Evolutionary conservation across 352 stramenopile species (phyloP).

Genomic region (Thalassiosira hispida): DNA sequence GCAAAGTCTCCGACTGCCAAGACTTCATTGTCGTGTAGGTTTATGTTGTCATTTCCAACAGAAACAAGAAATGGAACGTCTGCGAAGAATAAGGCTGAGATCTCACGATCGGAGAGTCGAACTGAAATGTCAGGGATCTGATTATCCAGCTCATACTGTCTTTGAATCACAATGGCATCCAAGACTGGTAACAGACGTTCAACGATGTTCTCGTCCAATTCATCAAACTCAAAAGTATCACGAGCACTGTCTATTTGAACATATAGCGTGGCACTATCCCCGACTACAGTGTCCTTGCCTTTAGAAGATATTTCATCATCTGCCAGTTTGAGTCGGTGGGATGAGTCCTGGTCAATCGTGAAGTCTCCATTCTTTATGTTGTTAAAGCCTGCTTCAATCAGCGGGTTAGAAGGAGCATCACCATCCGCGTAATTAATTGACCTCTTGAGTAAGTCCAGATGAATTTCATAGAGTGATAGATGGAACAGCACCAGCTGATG

Average conservation of each 20-base stretch:
- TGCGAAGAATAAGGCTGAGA: conserved; percentile 1
- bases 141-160: conserved; percentile 11
- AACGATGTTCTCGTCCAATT: background rate
- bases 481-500: conserved; percentile 17
- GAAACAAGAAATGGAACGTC: conserved; percentile 29
- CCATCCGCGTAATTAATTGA: background rate
- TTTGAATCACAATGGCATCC: conserved; percentile 4
- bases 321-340: conserved; percentile 27
- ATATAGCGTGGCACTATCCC: conserved; percentile 32
- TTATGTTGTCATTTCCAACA: conserved; percentile 38
- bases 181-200: background rate
- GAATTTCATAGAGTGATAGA: conserved; percentile 38
- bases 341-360: conserved; percentile 5
- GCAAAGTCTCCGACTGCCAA: conserved; percentile 38
- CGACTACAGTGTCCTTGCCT: conserved; percentile 37
- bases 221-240: conserved; percentile 14
- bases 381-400: background rate
- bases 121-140: conserved; percentile 22
- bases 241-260: conserved; percentile 33
- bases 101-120: conserved; percentile 7
- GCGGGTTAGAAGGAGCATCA: background rate
- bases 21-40: conserved; percentile 3
- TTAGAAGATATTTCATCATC: conserved; percentile 30
- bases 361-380: conserved; percentile 6
- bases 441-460: conserved; percentile 28